Conservation (phyloP, 1,139 yeast genomes). For the Ogataea hybrid region DNA sequence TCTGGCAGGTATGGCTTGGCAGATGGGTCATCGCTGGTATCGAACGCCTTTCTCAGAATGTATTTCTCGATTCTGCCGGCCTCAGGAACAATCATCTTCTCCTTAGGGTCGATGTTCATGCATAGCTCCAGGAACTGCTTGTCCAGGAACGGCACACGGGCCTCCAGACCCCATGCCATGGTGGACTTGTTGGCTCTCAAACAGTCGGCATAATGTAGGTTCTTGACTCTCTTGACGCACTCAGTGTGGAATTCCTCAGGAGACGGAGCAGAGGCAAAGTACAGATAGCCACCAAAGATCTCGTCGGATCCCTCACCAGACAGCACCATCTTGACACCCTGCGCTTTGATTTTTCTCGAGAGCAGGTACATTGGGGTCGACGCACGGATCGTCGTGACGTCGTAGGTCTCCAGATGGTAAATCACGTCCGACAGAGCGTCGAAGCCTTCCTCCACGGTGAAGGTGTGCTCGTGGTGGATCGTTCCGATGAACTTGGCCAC, state of each 20-base stretch:
- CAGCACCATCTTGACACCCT: conserved; percentile 98
- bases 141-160: conserved; percentile 98
- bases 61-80: conserved; percentile 88
- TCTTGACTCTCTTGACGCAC: conserved; percentile 93
- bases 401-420: conserved; percentile 93
- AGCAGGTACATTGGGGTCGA: conserved; percentile 98
- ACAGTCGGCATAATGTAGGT: conserved; percentile 96
- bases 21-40: conserved; percentile 70
- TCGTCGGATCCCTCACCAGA: conserved; percentile 99
- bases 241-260: conserved; percentile 92
- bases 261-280: conserved; percentile 95
- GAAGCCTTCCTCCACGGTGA: conserved; percentile 92
- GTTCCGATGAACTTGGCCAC: conserved; percentile 96
- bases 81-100: conserved; percentile 71
- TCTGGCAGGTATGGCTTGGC: conserved; percentile 86
- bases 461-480: conserved; percentile 95
- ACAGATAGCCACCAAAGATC: conserved; percentile 96
- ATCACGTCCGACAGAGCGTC: conserved; percentile 95
- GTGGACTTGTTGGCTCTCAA: conserved; percentile 98
- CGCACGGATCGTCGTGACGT: conserved; percentile 98
- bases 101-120: conserved; percentile 93
- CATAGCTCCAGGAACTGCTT: conserved; percentile 86
- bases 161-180: conserved; percentile 99
- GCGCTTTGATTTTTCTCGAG: conserved; percentile 97
- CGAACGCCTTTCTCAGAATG: conserved; percentile 95